phyloP scores from a whole-genome alignment of 768 basidiomycete genomes.

The Psilocybe cyanescens region DNA sequence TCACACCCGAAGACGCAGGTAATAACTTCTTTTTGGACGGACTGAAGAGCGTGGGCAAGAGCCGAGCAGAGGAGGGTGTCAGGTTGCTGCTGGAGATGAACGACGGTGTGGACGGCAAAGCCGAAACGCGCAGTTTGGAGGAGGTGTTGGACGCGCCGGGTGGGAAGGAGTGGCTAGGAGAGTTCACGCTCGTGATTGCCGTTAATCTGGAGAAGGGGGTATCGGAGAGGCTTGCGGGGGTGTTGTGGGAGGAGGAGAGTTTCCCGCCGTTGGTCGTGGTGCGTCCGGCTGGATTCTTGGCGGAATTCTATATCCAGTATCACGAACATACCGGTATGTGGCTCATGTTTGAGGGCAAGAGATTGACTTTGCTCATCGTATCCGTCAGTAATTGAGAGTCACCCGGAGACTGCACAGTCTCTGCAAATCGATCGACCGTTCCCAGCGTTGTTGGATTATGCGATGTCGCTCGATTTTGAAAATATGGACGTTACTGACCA shows the following conservation, averaged over 20 bases:
- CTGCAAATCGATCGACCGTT: conserved; percentile 91
- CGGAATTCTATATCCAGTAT: conserved; percentile 87
- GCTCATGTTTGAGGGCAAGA: background rate
- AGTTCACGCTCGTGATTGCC: conserved; percentile 82
- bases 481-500: conserved; percentile 89
- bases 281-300: conserved; percentile 87
- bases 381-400: conserved; percentile 80
- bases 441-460: conserved; percentile 76
- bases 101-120: conserved; percentile 75
- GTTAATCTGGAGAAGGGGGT: conserved; percentile 71
- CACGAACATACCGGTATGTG: conserved; percentile 82
- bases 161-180: conserved; percentile 33
- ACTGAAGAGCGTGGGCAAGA: conserved; percentile 74
- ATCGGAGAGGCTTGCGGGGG: conserved; percentile 60
- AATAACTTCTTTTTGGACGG: conserved; percentile 97
- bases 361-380: background rate
- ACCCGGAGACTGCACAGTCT: conserved; percentile 74
- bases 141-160: conserved; percentile 56
- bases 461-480: conserved; percentile 70
- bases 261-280: conserved; percentile 76
- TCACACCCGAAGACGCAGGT: conserved; percentile 79
- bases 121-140: conserved; percentile 59
- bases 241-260: conserved; percentile 69
- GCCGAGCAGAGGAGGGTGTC: conserved; percentile 80
- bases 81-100: conserved; percentile 84